Evolutionary conservation across 1,284 basidiomycete species (phyloP).

Genomic region (Ceratobasidium sp.): DNA sequence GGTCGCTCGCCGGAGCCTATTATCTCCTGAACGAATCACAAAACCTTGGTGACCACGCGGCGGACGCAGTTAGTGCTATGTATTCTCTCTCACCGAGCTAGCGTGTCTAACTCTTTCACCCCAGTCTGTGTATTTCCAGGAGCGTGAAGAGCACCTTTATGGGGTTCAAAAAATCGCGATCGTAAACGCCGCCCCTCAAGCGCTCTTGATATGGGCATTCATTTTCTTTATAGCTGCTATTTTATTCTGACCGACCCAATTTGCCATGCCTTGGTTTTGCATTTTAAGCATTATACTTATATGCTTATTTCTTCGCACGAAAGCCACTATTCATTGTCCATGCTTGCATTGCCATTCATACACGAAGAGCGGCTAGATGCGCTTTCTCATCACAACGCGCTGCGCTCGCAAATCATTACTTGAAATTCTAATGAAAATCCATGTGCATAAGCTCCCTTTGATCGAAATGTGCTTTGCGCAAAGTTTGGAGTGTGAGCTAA

Average conservation of each 20-base stretch:
- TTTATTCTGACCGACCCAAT: not conserved
- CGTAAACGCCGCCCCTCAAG: conserved; percentile 27
- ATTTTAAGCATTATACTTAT: not conserved
- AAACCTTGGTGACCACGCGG: conserved; percentile 26
- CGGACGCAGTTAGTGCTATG: conserved; percentile 30
- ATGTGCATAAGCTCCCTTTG: no score
- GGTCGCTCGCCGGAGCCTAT: conserved; percentile 7
- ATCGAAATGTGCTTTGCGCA: no score
- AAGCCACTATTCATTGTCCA: no score
- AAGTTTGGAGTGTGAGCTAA: no score
- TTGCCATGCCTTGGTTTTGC: no score
- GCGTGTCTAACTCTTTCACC: not conserved
- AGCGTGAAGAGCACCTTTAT: conserved; percentile 11
- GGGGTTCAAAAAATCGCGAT: conserved; percentile 39
- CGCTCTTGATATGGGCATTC: conserved; percentile 21
- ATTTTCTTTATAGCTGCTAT: conserved; percentile 23
- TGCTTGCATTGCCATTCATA: no score
- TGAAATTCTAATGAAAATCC: no score
- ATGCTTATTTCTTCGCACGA: not conserved
- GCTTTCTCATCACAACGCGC: no score
- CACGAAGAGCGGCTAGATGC: no score
- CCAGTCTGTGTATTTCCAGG: conserved; percentile 32
- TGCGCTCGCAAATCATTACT: no score
- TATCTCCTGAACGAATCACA: conserved; percentile 38
- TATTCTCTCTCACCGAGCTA: not conserved